Percentiles rank a stretch among this genome's conserved stretches.
phyloP scores from a whole-genome alignment of 2,329 filamentous ascomycete species.

The Biscogniauxia sp. region DNA sequence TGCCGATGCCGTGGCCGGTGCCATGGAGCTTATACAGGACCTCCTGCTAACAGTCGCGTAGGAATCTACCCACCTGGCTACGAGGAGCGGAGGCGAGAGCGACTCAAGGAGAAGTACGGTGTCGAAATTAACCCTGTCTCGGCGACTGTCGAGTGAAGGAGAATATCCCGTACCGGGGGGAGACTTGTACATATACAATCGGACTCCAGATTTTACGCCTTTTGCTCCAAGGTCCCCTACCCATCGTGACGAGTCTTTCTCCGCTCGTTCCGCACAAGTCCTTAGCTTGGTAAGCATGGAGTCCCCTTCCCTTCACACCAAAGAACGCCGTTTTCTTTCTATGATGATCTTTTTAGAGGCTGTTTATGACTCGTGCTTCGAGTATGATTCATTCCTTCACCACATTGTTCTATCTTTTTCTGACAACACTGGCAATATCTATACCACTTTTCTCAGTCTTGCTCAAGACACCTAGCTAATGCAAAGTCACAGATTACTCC shows the following conservation, averaged over 20 bases:
- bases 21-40: constrained; percentile 2
- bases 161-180: background rate
- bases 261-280: constrained; percentile 1
- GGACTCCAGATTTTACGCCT: constrained; percentile 14
- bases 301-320: background rate
- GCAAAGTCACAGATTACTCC: background rate
- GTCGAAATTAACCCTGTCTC: constrained; percentile 73
- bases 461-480: background rate
- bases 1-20: background rate
- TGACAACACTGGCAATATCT: constrained; percentile 14
- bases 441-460: background rate
- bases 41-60: constrained; percentile 34
- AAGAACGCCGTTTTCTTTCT: background rate
- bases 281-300: constrained; percentile 19
- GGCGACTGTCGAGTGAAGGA: constrained; percentile 43
- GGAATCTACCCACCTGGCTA: constrained; percentile 80
- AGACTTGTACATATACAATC: constrained; percentile 29
- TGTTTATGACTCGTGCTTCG: constrained; percentile 37
- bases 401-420: constrained; percentile 35
- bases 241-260: constrained; percentile 7
- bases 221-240: constrained; percentile 6
- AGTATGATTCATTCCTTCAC: constrained; percentile 35
- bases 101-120: constrained; percentile 83
- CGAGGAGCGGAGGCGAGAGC: constrained; percentile 76
- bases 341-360: constrained; percentile 38